A percentile compares a stretch with the other conserved stretches of the same genome.
These are phyloP conservation scores for Trametes cinnabarina DNA, from an alignment of 768 basidiomycete genomes.

Conservation along the genomic window DNA sequence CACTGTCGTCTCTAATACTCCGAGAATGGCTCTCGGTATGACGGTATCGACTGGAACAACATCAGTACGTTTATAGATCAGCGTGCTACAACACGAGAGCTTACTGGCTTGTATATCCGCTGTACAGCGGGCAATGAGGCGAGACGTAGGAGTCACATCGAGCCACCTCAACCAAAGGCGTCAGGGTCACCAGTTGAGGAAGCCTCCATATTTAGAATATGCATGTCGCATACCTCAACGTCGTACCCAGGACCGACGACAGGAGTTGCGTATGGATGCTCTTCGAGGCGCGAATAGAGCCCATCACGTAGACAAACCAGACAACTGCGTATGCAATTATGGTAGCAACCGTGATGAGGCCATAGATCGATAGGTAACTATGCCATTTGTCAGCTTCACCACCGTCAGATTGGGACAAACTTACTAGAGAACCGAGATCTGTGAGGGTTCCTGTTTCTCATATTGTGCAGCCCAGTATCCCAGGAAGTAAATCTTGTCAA, in stretches of 20 bases:
- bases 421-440: slow-evolving; percentile 37
- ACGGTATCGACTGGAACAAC: slow-evolving; percentile 35
- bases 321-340: slow-evolving; percentile 34
- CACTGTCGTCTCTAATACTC: slow-evolving; percentile 32
- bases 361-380: slow-evolving; percentile 52
- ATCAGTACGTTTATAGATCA: neutral
- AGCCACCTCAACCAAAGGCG: slow-evolving; percentile 36
- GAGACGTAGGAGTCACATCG: slow-evolving; percentile 50
- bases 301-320: slow-evolving; percentile 43
- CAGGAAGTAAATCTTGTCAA: slow-evolving; percentile 39
- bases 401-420: slow-evolving; percentile 5
- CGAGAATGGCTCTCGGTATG: slow-evolving; percentile 26
- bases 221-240: slow-evolving; percentile 52
- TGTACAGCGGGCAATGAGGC: slow-evolving; percentile 65
- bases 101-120: slow-evolving; percentile 52
- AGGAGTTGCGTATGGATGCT: slow-evolving; percentile 52
- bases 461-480: slow-evolving; percentile 48
- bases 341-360: slow-evolving; percentile 34
- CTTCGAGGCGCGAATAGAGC: slow-evolving; percentile 51
- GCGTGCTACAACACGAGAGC: neutral
- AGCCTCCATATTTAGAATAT: too few species aligned
- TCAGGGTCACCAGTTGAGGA: neutral
- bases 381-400: neutral
- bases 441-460: slow-evolving; percentile 30
- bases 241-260: slow-evolving; percentile 54